A percentile compares a stretch with the other conserved stretches of the same genome.
These are phyloP conservation scores for Moelleriella libera DNA, from an alignment of 2,329 filamentous ascomycete genomes.

Conservation along the genomic window DNA sequence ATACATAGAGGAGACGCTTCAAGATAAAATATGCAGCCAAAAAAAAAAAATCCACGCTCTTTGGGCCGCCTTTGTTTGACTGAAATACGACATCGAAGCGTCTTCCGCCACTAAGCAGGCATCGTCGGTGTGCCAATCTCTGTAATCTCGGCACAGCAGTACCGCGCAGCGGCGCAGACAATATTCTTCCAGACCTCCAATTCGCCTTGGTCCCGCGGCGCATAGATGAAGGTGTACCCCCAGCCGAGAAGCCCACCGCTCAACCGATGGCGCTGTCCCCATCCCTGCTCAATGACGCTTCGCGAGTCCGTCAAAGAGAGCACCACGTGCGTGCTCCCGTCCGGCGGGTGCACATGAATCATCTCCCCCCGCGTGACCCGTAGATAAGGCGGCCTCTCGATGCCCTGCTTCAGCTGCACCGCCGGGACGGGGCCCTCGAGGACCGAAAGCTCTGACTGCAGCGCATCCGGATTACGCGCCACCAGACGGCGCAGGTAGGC, in stretches of 20 bases:
- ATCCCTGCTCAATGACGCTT: slow-evolving; percentile 17
- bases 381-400: slow-evolving; percentile 2
- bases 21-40: no score
- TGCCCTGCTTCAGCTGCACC: slow-evolving; percentile 5
- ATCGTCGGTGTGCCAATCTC: background rate
- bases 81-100: no score
- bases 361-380: slow-evolving; percentile 13
- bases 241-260: slow-evolving; percentile 6
- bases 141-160: slow-evolving; percentile 4
- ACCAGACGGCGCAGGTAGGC: slow-evolving; percentile 4
- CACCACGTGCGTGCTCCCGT: slow-evolving; percentile 22
- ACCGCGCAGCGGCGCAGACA: slow-evolving; percentile 6
- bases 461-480: slow-evolving; percentile 1
- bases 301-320: slow-evolving; percentile 22
- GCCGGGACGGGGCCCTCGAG: slow-evolving; percentile 8
- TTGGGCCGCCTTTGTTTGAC: no score
- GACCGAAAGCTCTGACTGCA: slow-evolving; percentile 5
- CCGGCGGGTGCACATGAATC: slow-evolving; percentile 19
- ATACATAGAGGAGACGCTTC: no score
- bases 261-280: slow-evolving; percentile 24
- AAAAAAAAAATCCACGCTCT: no score
- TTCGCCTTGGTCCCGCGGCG: slow-evolving; percentile 7
- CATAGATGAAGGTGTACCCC: slow-evolving; percentile 9
- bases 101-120: background rate
- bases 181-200: slow-evolving; percentile 7